phyloP scores from a whole-genome alignment of 768 basidiomycete species.

The Cystofilobasidium macerans region DNA sequence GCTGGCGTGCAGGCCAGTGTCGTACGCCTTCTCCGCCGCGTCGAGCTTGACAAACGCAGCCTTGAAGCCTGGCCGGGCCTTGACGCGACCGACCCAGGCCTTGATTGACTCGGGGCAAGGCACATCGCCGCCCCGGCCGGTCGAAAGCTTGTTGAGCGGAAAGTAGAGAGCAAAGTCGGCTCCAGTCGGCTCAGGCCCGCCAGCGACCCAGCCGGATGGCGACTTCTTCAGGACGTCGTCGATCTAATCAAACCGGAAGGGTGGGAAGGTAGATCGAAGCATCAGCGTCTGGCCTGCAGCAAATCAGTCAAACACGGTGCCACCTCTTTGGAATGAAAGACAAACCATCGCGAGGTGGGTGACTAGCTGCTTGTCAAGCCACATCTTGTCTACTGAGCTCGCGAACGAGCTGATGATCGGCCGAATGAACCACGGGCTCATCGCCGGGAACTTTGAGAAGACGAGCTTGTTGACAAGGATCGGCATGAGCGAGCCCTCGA shows the following conservation, averaged over 20 bases:
- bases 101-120: slow-evolving; percentile 11
- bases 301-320: too few species aligned
- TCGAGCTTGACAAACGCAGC: slow-evolving; percentile 5
- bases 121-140: slow-evolving; percentile 10
- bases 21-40: slow-evolving; percentile 19
- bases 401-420: slow-evolving; percentile 22
- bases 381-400: slow-evolving; percentile 15
- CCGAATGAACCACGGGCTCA: slow-evolving; percentile 23
- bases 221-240: slow-evolving; percentile 16
- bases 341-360: slow-evolving; percentile 11
- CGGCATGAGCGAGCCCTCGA: slow-evolving; percentile 25
- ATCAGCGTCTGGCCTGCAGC: too few species aligned
- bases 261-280: not conserved
- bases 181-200: slow-evolving; percentile 11
- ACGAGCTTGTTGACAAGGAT: slow-evolving; percentile 23
- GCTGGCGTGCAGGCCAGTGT: too few species aligned
- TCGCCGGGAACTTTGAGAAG: slow-evolving; percentile 24
- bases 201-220: slow-evolving; percentile 14
- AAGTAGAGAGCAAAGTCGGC: slow-evolving; percentile 22
- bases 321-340: too few species aligned
- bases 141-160: slow-evolving; percentile 10
- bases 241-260: not conserved
- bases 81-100: slow-evolving; percentile 6
- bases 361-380: slow-evolving; percentile 18
- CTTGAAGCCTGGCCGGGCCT: slow-evolving; percentile 13